phyloP scores from a whole-genome alignment of 306 rosid genomes.

The Hippophae tibetana region DNA sequence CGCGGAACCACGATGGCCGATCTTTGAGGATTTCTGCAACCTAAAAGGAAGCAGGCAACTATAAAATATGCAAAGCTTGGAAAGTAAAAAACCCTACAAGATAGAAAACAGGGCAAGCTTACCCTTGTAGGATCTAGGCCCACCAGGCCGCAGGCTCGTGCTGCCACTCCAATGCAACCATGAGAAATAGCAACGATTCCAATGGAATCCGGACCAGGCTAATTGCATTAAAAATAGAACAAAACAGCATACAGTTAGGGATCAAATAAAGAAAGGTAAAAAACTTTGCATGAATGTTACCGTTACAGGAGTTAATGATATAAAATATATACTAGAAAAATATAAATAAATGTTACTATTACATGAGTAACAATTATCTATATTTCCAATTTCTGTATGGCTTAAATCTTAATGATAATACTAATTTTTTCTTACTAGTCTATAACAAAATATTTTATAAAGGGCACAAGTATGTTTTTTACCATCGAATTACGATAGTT shows the following conservation, averaged over 20 bases:
- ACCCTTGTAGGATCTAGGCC: slow-evolving; percentile 99
- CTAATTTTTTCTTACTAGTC: too few relatives aligned
- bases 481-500: too few relatives aligned
- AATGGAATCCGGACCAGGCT: slow-evolving; percentile 99
- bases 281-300: not conserved
- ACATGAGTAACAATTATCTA: too few relatives aligned
- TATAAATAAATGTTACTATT: too few relatives aligned
- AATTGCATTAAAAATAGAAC: slow-evolving; percentile 15
- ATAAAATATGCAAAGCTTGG: slow-evolving; percentile 11
- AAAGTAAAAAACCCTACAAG: slow-evolving; percentile 4
- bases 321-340: too few relatives aligned
- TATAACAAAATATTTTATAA: too few relatives aligned
- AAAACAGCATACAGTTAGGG: not conserved
- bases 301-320: too few relatives aligned
- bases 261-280: not conserved
- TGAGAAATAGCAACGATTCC: slow-evolving; percentile 99
- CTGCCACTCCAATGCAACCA: slow-evolving; percentile 99
- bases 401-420: too few relatives aligned
- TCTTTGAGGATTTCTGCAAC: slow-evolving; percentile 98
- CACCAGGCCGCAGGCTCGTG: slow-evolving; percentile 99
- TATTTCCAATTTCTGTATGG: too few relatives aligned
- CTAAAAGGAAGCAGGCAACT: slow-evolving; percentile 33
- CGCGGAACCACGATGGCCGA: slow-evolving; percentile 92
- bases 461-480: too few relatives aligned
- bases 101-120: slow-evolving; percentile 19